These are phyloP conservation scores for Groenewaldozyma tartarivorans DNA, from an alignment of 805 yeast genomes.

Conservation along the genomic window DNA sequence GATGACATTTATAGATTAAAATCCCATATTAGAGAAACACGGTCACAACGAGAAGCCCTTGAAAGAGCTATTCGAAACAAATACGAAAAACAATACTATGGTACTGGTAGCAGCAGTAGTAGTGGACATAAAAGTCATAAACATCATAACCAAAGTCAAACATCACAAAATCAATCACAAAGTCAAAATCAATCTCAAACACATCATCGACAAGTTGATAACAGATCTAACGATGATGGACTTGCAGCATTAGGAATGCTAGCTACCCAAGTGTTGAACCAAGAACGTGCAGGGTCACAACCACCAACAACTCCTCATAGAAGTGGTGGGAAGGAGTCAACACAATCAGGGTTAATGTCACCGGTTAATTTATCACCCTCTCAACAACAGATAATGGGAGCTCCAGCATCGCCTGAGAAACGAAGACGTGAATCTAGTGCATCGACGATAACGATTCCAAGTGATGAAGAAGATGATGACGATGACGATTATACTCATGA, in stretches of 20 bases:
- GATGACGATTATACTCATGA: slow-evolving; percentile 1
- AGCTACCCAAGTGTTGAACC: slow-evolving; percentile 42
- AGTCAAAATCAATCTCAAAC: slow-evolving; percentile 3
- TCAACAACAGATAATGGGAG: slow-evolving; percentile 8
- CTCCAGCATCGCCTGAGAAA: slow-evolving; percentile 14
- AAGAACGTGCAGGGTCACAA: slow-evolving; percentile 22
- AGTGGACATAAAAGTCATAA: slow-evolving; percentile 1
- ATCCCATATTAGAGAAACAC: slow-evolving; percentile 23
- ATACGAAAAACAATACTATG: slow-evolving; percentile 7
- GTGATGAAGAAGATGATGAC: slow-evolving; percentile 23
- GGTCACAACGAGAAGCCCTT: slow-evolving; percentile 11
- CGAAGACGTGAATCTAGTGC: slow-evolving; percentile 28
- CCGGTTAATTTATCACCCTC: not conserved
- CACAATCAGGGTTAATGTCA: not conserved
- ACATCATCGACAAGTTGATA: not conserved
- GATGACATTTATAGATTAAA: slow-evolving; percentile 35
- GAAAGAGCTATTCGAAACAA: slow-evolving; percentile 2
- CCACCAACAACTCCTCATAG: slow-evolving; percentile 7
- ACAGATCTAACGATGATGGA: slow-evolving; percentile 21
- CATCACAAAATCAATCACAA: slow-evolving; percentile 9
- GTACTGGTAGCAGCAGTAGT: too few species aligned
- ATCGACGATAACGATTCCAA: slow-evolving; percentile 26
- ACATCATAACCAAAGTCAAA: slow-evolving; percentile 4
- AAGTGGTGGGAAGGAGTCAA: too few species aligned
- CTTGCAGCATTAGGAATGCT: slow-evolving; percentile 43